Base-by-base conservation (phyloP, 2,329 filamentous ascomycete species). In the Fusarium brachygibbosum region DNA sequence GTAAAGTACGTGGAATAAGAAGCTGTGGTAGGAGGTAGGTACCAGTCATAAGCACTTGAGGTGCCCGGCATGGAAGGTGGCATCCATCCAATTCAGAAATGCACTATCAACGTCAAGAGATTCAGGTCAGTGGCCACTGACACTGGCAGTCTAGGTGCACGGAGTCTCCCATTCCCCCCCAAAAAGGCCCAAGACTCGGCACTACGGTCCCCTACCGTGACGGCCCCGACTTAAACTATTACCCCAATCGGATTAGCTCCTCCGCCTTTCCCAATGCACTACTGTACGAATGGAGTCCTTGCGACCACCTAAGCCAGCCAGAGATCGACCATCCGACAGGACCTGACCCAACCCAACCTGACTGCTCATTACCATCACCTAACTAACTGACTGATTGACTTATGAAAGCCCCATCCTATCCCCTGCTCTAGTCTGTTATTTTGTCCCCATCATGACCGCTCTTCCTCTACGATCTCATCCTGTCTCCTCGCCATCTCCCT, bases 401-500 rank as follows among this genome's bases (percentile, higher is more conserved):
- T 71, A 71, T 71, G 68, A 71, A 71, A 55, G 68, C 60, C 68
- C 68, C 65, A 49, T 65, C 49, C 54, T 38, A 52, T 70, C 60
- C 68, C 68, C 68, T 58, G 69, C 68, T 65, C 63, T 56, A 69
- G 67, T 70, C 58, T 37, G 31, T 63, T 67, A 56, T 58, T 58
- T 67, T 42, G 62, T 63, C 62, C 63, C 62, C 68, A 62, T 70
- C 68, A 70, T 70, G 68, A 70, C 68, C 68, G 59, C 68, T 71
- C 70, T 56, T 64, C 68, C 61, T 68, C 34, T 49, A 53, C 70
- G 62, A 67, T 54, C 67, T 50, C 48, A 69, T 63, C 63, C 38
- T 51, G 40, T 65, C 42, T 50, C 64, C 42, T 65, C 52, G 38
- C 32, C 58, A 17, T 54, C 70, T 45, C 35, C 58, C 34, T 66